Evolutionary conservation across 768 basidiomycete species (phyloP), one percentile per base, ranked within the genome.

Genomic region (Kwoniella mangroviensis): DNA sequence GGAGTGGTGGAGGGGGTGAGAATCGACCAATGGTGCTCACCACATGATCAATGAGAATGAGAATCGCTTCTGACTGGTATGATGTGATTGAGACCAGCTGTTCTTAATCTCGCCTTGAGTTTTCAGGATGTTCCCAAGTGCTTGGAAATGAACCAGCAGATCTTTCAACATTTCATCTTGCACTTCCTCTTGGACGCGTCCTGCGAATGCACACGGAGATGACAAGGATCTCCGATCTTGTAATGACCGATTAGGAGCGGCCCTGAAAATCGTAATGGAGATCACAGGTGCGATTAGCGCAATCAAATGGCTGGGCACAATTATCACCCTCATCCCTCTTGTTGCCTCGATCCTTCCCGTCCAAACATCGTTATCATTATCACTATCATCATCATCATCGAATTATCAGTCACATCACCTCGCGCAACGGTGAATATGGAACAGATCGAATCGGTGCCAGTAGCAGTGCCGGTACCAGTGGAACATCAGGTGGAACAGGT

Each of bases 331-430:
- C 19, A 15, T 15, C 19, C 45, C 12, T 49, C 45, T 15, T 49
- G 45, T 34, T 22, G 24, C 34, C 34, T 57, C 7, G 6, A 7
- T 17, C 28, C 9, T 57, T 40, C 11, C 54, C 49, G 19, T 53
- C 51, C 21, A 34, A 53, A 15, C 41, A 53, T 53, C 24, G 21
- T 28, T 65, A 43, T 65, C 64, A 22, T 57, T 11, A 24, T 49
- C 56, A 45, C 17, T 9, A 21, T 57, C 43, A 64, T 68, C 62
- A 67, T 61, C 65, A 55, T 68, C 62, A 67, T 43, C 61, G 34
- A 34, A 52, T 67, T 22, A 62, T 19, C 65, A 21, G 17, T 41
- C 26, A 28, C 41, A 11, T 26, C 61, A 26, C 2, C 13, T 24
- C 42, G 17, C 15, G 19, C 21, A 40, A 42, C 58, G 21, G 6